Evolutionary conservation across 352 stramenopile species (phyloP).

Genomic region (Globisporangium yorkense): DNA sequence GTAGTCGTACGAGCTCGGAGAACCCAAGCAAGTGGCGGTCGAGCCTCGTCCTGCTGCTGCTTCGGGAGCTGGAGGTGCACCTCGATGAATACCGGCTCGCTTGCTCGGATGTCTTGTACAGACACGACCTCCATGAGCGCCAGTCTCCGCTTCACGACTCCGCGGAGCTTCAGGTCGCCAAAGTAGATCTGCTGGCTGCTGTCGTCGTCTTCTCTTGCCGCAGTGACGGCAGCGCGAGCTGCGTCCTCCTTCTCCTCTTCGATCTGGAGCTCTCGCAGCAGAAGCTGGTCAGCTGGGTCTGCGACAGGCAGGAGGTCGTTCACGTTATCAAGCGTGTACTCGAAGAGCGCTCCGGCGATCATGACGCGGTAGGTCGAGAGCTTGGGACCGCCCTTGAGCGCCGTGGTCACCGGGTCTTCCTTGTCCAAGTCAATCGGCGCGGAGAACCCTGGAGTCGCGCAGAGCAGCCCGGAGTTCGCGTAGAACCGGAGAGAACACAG

Average conservation of each 20-base stretch:
- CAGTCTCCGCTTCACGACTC: slow-evolving; percentile 8
- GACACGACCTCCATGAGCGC: slow-evolving; percentile 10
- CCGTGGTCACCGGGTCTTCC: slow-evolving; percentile 25
- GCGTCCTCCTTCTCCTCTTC: slow-evolving; percentile 35
- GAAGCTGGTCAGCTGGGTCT: slow-evolving; percentile 26
- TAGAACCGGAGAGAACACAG: slow-evolving; percentile 52
- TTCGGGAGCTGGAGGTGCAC: slow-evolving; percentile 4
- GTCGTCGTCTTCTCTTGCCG: neutral
- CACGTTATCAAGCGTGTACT: slow-evolving; percentile 57
- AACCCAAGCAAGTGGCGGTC: slow-evolving; percentile 1
- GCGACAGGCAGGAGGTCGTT: slow-evolving; percentile 43
- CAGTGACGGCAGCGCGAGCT: slow-evolving; percentile 7
- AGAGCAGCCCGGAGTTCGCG: slow-evolving; percentile 41
- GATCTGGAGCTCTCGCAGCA: slow-evolving; percentile 37
- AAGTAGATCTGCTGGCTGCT: slow-evolving; percentile 7
- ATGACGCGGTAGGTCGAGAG: slow-evolving; percentile 42
- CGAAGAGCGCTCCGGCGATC: slow-evolving; percentile 34
- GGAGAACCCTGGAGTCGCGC: slow-evolving; percentile 52
- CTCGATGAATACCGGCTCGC: slow-evolving; percentile 7
- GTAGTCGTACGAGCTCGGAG: neutral
- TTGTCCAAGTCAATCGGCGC: slow-evolving; percentile 24
- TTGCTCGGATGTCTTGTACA: neutral
- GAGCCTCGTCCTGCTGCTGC: neutral
- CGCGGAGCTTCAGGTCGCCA: slow-evolving; percentile 1
- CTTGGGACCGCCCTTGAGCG: slow-evolving; percentile 25